Base-by-base conservation (phyloP, 306 rosid species). In the Vicia villosa region DNA sequence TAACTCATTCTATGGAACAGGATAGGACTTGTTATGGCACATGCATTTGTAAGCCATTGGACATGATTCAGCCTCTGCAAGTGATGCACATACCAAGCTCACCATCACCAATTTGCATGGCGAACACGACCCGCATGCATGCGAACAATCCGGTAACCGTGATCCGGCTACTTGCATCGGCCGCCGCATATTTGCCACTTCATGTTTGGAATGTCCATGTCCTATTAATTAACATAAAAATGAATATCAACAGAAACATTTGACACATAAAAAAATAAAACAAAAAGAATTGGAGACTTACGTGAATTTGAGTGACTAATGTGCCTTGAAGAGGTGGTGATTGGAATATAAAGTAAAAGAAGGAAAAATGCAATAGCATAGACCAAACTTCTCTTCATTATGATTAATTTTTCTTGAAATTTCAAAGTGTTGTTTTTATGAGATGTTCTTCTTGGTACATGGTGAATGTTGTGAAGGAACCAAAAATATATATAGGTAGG, bases 31-130 rank as follows among this genome's bases (percentile, higher is more conserved):
- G 86, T 87, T 71, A 16, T 77, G 79, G 55, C 97, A 91, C 94
- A 84, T 91, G 86, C 97, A 91, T 75, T 86, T 88, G 76, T 94
- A 94, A 79, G 97, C 90, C 91, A 94, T 86, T 12, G 97, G 98
- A 63, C 98, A 94, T 1, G 96, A 80, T 83, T 93, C 97, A 3
- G 97, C 89, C 67, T 91, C 97, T 34, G 79, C 69, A 19, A 85
- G 77, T 2, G 89, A 58, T 0, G 93, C 77, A 40, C 97, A 91
- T 5, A 88, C 86, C 36, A 87, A 89, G 85, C 97, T 91, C 21
- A 91, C 92, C 94, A 85, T 87, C 42, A 84, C 97, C 10, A 89
- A 66, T 38, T 82, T 77, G 47, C 97, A 89, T 3, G 97, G 97
- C 4, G 87, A 67, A 71, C 96, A 91, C 0, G 97, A 89, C 5